phyloP scores from a whole-genome alignment of 202 grass and related monocot genomes.

The Setaria italica region DNA sequence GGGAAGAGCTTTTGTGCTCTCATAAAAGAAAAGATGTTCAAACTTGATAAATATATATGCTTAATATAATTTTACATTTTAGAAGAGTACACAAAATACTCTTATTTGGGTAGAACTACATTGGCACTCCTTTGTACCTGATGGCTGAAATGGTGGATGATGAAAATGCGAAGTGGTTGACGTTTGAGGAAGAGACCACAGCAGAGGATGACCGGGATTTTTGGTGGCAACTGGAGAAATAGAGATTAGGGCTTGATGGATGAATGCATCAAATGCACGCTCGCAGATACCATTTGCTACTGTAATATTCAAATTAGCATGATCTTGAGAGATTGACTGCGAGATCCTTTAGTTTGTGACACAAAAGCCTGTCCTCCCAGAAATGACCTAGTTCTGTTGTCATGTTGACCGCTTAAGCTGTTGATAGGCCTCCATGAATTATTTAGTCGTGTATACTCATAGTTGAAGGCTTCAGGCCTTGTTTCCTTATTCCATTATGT shows the following conservation, averaged over 20 bases:
- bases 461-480: neutral
- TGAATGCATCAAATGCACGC: neutral
- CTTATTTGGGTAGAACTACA: neutral
- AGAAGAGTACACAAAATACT: neutral
- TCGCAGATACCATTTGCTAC: neutral
- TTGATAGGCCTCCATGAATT: neutral
- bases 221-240: conserved; percentile 2
- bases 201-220: neutral
- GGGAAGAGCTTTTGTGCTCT: neutral
- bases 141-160: neutral
- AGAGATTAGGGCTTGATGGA: neutral
- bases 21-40: neutral
- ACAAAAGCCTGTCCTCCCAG: neutral
- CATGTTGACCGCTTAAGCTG: neutral
- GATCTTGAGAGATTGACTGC: neutral
- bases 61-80: neutral
- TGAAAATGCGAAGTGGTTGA: neutral
- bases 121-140: neutral
- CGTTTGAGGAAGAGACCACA: neutral
- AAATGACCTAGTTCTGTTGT: neutral
- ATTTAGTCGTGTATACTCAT: neutral
- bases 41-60: neutral
- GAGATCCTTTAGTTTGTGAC: neutral
- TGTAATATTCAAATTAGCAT: neutral
- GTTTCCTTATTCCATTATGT: neutral